Conservation (phyloP, 2,329 filamentous ascomycete species). For the Neoscytalidium dimidiatum region DNA sequence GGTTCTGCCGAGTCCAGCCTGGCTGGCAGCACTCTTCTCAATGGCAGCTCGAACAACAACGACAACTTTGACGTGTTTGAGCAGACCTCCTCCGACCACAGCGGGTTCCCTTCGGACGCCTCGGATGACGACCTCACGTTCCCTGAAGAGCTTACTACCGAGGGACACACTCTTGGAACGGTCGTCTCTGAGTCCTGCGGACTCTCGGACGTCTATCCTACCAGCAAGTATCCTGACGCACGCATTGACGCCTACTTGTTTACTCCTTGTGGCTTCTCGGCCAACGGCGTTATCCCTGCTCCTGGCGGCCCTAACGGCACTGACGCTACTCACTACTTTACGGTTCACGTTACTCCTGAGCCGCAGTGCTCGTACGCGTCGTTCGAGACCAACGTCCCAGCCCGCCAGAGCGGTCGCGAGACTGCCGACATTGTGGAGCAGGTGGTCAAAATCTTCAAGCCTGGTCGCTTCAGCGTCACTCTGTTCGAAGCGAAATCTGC, state of each 20-base stretch:
- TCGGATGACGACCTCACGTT: constrained; percentile 53
- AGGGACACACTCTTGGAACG: constrained; percentile 90
- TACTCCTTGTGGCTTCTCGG: constrained; percentile 94
- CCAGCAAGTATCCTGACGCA: constrained; percentile 83
- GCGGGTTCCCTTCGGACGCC: constrained; percentile 58
- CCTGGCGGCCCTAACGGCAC: constrained; percentile 50
- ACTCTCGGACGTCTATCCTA: constrained; percentile 84
- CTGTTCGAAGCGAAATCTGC: constrained; percentile 83
- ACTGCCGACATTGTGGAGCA: constrained; percentile 91
- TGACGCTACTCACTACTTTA: constrained; percentile 77
- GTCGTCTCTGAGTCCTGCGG: constrained; percentile 90
- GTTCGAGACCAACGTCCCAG: constrained; percentile 97
- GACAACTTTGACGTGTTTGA: constrained; percentile 78
- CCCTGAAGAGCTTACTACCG: constrained; percentile 78
- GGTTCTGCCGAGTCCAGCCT: constrained; percentile 41
- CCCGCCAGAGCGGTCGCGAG: constrained; percentile 81
- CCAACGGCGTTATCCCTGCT: constrained; percentile 91
- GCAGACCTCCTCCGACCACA: constrained; percentile 66
- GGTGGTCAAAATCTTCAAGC: constrained; percentile 93
- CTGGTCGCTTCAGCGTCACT: constrained; percentile 95
- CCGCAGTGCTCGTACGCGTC: constrained; percentile 96
- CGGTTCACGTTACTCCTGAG: constrained; percentile 96
- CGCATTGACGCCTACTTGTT: constrained; percentile 96
- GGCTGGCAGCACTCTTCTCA: constrained; percentile 36
- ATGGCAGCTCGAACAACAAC: constrained; percentile 41